A percentile compares a stretch with the other conserved stretches of the same genome.
These are phyloP conservation scores for Zasmidium cellare DNA, from an alignment of 2,329 filamentous ascomycete genomes.

Conservation along the genomic window DNA sequence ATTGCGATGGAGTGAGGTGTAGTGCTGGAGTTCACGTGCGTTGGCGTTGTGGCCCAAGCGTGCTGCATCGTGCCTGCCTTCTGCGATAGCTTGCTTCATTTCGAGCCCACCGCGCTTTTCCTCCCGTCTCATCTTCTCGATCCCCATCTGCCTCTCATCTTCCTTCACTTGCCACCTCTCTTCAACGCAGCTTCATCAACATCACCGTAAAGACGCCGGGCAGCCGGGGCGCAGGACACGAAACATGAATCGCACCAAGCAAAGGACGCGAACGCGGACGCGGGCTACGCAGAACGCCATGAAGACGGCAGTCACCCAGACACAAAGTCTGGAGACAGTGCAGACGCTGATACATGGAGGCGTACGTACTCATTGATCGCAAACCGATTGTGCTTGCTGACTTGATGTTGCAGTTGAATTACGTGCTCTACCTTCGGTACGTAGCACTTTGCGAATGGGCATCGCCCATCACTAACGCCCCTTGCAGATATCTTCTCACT, in stretches of 20 bases:
- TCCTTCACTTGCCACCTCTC: too few relatives aligned
- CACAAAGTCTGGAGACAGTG: constrained; percentile 49
- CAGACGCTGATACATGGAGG: constrained; percentile 51
- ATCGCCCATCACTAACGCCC: constrained; percentile 2
- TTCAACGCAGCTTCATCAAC: too few relatives aligned
- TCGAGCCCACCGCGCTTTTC: too few relatives aligned
- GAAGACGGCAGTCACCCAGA: constrained; percentile 34
- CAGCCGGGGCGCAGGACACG: too few relatives aligned
- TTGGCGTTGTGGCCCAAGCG: too few relatives aligned
- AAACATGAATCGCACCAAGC: constrained; percentile 24
- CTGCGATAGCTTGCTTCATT: too few relatives aligned
- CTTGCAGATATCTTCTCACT: constrained; percentile 33
- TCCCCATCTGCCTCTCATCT: too few relatives aligned
- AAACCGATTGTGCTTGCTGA: constrained; percentile 1
- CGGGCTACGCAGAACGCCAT: constrained; percentile 26
- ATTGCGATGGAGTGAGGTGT: too few relatives aligned
- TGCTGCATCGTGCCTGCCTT: too few relatives aligned
- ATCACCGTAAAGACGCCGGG: constrained; percentile 22
- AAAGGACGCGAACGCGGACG: constrained; percentile 18
- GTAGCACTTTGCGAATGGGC: not conserved
- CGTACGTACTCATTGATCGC: constrained; percentile 25
- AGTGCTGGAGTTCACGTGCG: too few relatives aligned
- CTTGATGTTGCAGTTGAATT: constrained; percentile 34
- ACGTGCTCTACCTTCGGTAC: constrained; percentile 33
- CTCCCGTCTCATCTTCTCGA: too few relatives aligned